These are phyloP conservation scores for Hyaloscypha variabilis DNA, from an alignment of 495 filamentous ascomycete genomes.

Conservation along the genomic window DNA sequence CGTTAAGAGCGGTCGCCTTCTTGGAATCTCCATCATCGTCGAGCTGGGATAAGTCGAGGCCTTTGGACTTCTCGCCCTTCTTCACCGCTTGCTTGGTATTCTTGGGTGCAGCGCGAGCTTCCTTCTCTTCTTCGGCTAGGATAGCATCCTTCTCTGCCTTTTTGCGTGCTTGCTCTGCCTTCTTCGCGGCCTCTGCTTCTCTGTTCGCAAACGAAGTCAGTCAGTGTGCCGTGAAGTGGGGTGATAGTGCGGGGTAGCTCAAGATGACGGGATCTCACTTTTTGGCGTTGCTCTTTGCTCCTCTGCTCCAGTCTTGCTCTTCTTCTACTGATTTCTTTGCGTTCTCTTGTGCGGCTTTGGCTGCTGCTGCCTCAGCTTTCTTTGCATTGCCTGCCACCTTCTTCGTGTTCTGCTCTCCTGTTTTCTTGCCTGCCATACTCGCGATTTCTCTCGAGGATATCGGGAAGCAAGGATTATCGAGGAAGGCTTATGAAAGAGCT, in stretches of 20 bases:
- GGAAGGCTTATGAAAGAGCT: neutral
- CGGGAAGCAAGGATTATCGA: neutral
- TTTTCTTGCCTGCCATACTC: slow-evolving; percentile 66
- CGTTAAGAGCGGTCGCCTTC: slow-evolving; percentile 62
- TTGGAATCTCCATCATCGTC: slow-evolving; percentile 49
- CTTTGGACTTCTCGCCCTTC: slow-evolving; percentile 74
- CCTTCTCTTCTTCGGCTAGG: slow-evolving; percentile 83
- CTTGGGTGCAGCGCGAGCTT: slow-evolving; percentile 62
- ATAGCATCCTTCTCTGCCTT: slow-evolving; percentile 86
- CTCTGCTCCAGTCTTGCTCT: slow-evolving; percentile 80
- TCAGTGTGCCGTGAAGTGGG: slow-evolving; percentile 8
- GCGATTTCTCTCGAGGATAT: neutral
- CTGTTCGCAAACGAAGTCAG: slow-evolving; percentile 44
- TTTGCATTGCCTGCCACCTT: slow-evolving; percentile 89
- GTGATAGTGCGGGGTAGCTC: slow-evolving; percentile 13
- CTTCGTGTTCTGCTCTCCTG: slow-evolving; percentile 74
- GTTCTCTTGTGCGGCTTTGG: slow-evolving; percentile 72
- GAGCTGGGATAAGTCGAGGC: slow-evolving; percentile 72
- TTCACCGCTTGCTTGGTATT: slow-evolving; percentile 62
- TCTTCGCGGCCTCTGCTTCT: slow-evolving; percentile 83
- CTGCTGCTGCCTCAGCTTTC: slow-evolving; percentile 85
- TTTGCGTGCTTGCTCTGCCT: slow-evolving; percentile 80
- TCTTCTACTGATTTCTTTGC: slow-evolving; percentile 70
- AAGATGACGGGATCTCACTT: slow-evolving; percentile 61
- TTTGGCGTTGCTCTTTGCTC: slow-evolving; percentile 79